phyloP scores from a whole-genome alignment of 78 protist species.

The Dictyostelium brefeldianum region DNA sequence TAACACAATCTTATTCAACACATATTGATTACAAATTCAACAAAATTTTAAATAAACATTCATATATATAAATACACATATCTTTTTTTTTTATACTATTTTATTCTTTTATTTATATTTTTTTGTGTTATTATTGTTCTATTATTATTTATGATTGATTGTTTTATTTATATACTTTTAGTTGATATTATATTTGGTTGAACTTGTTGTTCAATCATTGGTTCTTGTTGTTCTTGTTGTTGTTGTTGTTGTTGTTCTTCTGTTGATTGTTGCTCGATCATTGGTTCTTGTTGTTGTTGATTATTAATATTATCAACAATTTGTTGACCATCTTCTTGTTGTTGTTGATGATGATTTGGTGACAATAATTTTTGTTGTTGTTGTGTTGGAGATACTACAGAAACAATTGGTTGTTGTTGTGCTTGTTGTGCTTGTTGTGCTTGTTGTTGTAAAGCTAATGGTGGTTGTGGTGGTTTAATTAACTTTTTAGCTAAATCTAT shows the following conservation, averaged over 20 bases:
- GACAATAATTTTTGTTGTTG: not conserved
- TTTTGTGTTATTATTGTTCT: not conserved
- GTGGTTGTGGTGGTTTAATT: not conserved
- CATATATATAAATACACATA: not conserved
- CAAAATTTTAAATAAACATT: not conserved
- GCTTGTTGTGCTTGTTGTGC: not conserved
- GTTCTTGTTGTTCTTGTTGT: not conserved
- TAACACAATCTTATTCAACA: too few relatives aligned
- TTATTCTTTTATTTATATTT: not conserved
- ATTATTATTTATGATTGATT: not conserved
- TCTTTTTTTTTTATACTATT: not conserved
- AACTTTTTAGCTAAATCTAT: not conserved
- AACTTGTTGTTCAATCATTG: not conserved
- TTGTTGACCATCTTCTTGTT: not conserved
- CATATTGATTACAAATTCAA: not conserved
- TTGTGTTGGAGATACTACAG: not conserved
- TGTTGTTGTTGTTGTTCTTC: not conserved
- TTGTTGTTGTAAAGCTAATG: not conserved
- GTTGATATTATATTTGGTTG: not conserved
- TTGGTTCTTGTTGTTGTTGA: not conserved
- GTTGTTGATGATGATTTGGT: not conserved
- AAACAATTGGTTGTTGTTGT: not conserved
- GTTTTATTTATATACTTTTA: constrained; percentile 1
- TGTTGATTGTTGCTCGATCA: not conserved
- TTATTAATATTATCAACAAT: too few relatives aligned